Conservation (phyloP, 2,329 filamentous ascomycete species). For the Ophiocordyceps camponoti-leonardi region DNA sequence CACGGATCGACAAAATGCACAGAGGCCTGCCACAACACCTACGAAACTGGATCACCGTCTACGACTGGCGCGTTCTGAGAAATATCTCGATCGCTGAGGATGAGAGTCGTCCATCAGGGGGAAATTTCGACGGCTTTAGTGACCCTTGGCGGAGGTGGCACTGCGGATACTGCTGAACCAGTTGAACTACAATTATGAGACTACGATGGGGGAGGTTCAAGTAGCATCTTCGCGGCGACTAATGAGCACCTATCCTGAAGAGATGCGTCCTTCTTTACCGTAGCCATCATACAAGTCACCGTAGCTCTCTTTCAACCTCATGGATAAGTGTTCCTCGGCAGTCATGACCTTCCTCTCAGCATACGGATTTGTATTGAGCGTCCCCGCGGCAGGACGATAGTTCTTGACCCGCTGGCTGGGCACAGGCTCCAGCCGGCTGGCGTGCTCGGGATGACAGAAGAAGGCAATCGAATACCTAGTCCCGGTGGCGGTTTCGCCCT, state of each 20-base stretch:
- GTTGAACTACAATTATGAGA: neutral
- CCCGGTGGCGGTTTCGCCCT: constrained; percentile 29
- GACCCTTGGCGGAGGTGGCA: constrained; percentile 28
- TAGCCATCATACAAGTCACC: constrained; percentile 29
- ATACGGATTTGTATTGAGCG: constrained; percentile 24
- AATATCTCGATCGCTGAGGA: constrained; percentile 22
- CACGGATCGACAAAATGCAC: constrained; percentile 13
- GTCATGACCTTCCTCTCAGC: constrained; percentile 39
- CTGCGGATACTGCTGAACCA: constrained; percentile 20
- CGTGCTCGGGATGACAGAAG: constrained; percentile 47
- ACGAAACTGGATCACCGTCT: constrained; percentile 22
- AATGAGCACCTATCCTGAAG: neutral
- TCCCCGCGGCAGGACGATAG: constrained; percentile 16
- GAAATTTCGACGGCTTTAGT: constrained; percentile 16
- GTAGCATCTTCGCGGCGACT: too few relatives aligned
- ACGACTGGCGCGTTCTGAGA: constrained; percentile 28
- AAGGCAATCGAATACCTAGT: constrained; percentile 50
- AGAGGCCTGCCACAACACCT: constrained; percentile 9
- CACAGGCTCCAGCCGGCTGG: constrained; percentile 34
- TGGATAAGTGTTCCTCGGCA: constrained; percentile 44
- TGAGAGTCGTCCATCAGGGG: constrained; percentile 8
- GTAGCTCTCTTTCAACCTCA: constrained; percentile 43
- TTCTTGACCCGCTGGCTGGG: constrained; percentile 39
- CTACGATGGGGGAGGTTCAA: too few relatives aligned
- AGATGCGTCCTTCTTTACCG: neutral